Percentiles rank a stretch among this genome's conserved stretches.
phyloP scores from a whole-genome alignment of 2,329 filamentous ascomycete genomes.

The Cladosporium sp. region DNA sequence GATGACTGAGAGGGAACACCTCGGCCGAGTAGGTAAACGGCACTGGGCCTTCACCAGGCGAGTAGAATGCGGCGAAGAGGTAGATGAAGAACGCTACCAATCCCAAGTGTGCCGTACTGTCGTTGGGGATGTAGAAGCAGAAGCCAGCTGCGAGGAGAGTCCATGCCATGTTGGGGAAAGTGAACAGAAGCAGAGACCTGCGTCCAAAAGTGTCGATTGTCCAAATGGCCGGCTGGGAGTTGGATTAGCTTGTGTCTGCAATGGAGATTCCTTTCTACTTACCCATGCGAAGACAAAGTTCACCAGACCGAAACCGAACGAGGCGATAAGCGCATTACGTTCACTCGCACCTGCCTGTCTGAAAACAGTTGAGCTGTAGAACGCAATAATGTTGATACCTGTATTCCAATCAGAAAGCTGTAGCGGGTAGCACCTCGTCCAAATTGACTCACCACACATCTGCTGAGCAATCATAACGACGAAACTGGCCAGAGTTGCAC shows the following conservation, averaged over 20 bases:
- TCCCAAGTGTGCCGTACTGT: constrained; percentile 22
- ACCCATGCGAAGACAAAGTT: constrained; percentile 43
- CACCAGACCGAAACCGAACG: constrained; percentile 42
- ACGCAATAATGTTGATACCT: constrained; percentile 7
- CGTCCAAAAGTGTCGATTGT: constrained; percentile 36
- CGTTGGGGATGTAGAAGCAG: constrained; percentile 34
- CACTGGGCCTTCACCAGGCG: constrained; percentile 24
- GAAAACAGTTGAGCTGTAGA: constrained; percentile 32
- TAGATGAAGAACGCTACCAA: constrained; percentile 28
- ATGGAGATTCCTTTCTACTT: not conserved
- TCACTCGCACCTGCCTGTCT: constrained; percentile 31
- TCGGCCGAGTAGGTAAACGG: constrained; percentile 32
- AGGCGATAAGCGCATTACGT: constrained; percentile 35
- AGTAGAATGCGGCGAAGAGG: constrained; percentile 25
- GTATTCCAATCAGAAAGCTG: not conserved
- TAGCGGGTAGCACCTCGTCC: not conserved
- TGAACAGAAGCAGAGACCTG: constrained; percentile 33
- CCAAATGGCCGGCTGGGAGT: constrained; percentile 25
- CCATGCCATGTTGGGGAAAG: constrained; percentile 45
- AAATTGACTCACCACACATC: constrained; percentile 20
- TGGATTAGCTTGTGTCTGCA: not conserved
- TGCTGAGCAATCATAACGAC: constrained; percentile 33
- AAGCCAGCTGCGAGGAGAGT: constrained; percentile 47
- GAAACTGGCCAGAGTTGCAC: constrained; percentile 32
- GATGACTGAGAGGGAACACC: constrained; percentile 30